Evolutionary conservation across 495 filamentous ascomycete genomes (phyloP).

Genomic region (Hypoxylon cercidicola): DNA sequence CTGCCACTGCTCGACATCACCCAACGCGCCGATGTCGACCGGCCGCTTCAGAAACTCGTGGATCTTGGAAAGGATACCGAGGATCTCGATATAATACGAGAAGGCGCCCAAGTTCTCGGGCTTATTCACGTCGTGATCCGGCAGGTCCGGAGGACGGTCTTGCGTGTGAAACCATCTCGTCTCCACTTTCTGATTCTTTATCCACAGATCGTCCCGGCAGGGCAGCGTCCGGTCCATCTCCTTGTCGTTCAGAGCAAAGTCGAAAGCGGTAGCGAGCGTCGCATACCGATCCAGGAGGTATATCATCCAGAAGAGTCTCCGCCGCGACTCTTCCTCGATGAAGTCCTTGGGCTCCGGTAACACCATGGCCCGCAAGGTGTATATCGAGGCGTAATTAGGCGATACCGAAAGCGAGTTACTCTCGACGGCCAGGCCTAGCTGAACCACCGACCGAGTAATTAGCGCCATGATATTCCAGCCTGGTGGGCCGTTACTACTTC

Average conservation of each 20-base stretch:
- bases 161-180: slow-evolving; percentile 81
- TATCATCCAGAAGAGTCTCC: slow-evolving; percentile 92
- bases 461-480: slow-evolving; percentile 90
- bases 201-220: slow-evolving; percentile 86
- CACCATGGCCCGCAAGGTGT: slow-evolving; percentile 82
- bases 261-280: slow-evolving; percentile 87
- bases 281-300: slow-evolving; percentile 90
- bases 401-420: slow-evolving; percentile 77
- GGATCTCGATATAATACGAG: slow-evolving; percentile 84
- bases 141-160: slow-evolving; percentile 45
- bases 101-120: slow-evolving; percentile 87
- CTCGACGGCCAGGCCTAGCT: slow-evolving; percentile 84
- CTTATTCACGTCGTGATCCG: slow-evolving; percentile 72
- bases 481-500: slow-evolving; percentile 83
- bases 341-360: slow-evolving; percentile 84
- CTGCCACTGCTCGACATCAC: slow-evolving; percentile 91
- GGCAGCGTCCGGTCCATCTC: slow-evolving; percentile 89
- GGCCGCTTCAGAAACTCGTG: slow-evolving; percentile 87
- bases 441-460: slow-evolving; percentile 85
- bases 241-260: slow-evolving; percentile 86
- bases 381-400: slow-evolving; percentile 82
- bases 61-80: slow-evolving; percentile 85
- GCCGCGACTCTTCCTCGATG: slow-evolving; percentile 85
- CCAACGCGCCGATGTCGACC: slow-evolving; percentile 83
- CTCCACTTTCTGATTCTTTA: slow-evolving; percentile 82